phyloP scores from a whole-genome alignment of 257 asterid genomes.

The Salvia splendens region DNA sequence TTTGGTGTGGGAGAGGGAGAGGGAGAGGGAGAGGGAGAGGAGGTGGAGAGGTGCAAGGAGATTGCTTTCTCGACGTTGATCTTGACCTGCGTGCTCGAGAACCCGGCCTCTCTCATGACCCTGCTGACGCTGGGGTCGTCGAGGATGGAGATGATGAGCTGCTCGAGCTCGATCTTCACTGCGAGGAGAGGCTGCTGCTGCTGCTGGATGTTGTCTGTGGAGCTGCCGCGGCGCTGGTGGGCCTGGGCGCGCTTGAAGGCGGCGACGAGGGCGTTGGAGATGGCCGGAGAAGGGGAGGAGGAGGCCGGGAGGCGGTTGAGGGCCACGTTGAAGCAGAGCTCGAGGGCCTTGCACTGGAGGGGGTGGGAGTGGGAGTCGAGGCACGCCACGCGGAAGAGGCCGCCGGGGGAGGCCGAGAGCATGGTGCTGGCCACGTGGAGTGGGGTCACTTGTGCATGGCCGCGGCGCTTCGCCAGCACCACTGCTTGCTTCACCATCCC shows the following conservation, averaged over 20 bases:
- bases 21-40: conserved; percentile 26
- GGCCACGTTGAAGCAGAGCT: conserved; percentile 93
- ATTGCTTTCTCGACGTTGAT: conserved; percentile 63
- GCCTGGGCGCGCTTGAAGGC: conserved; percentile 98
- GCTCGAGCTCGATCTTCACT: conserved; percentile 73
- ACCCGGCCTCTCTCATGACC: conserved; percentile 91
- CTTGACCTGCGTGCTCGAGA: conserved; percentile 80
- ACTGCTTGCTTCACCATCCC: conserved; percentile 66
- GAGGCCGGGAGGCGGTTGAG: conserved; percentile 82
- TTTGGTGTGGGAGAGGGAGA: background rate
- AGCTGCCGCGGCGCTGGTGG: conserved; percentile 83
- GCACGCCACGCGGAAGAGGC: conserved; percentile 66
- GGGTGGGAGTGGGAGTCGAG: conserved; percentile 80
- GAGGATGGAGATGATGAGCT: conserved; percentile 74
- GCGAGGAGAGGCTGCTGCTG: conserved; percentile 67
- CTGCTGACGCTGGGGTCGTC: conserved; percentile 96
- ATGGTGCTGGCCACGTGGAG: conserved; percentile 85
- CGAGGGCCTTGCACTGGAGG: conserved; percentile 88
- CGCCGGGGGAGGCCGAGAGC: conserved; percentile 53
- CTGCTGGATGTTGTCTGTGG: conserved; percentile 42
- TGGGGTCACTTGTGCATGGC: conserved; percentile 93
- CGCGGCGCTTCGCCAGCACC: conserved; percentile 72
- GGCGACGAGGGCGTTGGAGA: conserved; percentile 87
- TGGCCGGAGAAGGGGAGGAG: conserved; percentile 53
- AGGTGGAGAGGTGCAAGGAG: conserved; percentile 42